Evolutionary conservation across 2,329 filamentous ascomycete genomes (phyloP), one percentile per base, ranked within the genome.

Genomic region (Paecilomyces sp.): DNA sequence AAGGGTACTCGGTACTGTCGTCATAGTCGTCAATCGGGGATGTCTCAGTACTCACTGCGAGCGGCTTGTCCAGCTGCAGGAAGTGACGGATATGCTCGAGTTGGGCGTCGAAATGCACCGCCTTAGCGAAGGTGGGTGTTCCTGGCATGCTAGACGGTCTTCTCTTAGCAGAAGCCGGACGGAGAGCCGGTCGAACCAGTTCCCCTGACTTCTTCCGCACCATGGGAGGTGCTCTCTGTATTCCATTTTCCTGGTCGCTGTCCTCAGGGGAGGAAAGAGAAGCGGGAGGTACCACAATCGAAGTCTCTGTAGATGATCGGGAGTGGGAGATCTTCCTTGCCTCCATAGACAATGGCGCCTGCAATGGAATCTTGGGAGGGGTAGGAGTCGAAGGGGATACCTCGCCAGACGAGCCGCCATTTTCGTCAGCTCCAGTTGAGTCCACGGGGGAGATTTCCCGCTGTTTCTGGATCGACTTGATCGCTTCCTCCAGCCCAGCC

Each of bases 121-220:
- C 92, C 75, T 99, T 99, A 66, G 89, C 89, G 72, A 93, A 97
- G 8, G 93, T 94, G 0, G 94, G 94, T 0, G 94, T 99, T 58
- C 94, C 94, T 8, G 94, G 94, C 91, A 97, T 96, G 78, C 93
- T 97, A 3, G 91, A 96, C 0, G 93, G 93, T 60, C 94, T 85
- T 64, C 91, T 84, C 64, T 85, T 84, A n/a, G 78, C 73, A 13
- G 89, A 90, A 12, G 90, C 81, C 47, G 88, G 86, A 56, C 94
- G 87, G 57, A 99, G 83, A 22, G 94, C 94, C 12, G 94, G 94
- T 67, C 94, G 88, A 60, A 99, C 94, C 36, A 99, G 83, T 77
- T 99, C 94, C 34, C 94, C 94, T 47, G 94, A 97, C 82, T 99
- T 99, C 80, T 99, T 99, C 68, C 94, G 88, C 11, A 99, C 87